Conservation (phyloP, 2,329 filamentous ascomycete genomes). For the Seiridium unicorne region DNA sequence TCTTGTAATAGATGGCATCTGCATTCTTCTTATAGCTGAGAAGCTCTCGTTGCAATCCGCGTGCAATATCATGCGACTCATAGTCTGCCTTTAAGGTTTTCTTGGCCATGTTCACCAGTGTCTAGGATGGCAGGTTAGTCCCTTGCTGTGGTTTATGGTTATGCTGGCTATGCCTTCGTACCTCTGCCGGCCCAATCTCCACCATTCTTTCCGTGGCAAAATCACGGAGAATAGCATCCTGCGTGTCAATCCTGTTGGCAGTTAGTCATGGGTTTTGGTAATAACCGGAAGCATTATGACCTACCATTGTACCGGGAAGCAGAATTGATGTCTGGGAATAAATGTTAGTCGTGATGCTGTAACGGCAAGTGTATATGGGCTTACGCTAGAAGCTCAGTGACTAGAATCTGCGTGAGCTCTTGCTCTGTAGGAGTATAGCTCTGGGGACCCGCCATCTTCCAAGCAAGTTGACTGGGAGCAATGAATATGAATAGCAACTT, state of each 20-base stretch:
- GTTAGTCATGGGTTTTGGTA: neutral
- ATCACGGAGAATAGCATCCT: slow-evolving; percentile 28
- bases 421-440: slow-evolving; percentile 8
- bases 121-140: slow-evolving; percentile 10
- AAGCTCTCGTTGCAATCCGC: slow-evolving; percentile 20
- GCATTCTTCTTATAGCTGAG: slow-evolving; percentile 18
- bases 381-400: slow-evolving; percentile 28
- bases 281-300: neutral
- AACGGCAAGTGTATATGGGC: neutral
- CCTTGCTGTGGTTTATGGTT: no score
- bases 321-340: slow-evolving; percentile 7
- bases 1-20: slow-evolving; percentile 22
- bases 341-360: neutral
- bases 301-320: slow-evolving; percentile 12
- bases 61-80: slow-evolving; percentile 17
- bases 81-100: slow-evolving; percentile 26
- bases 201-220: slow-evolving; percentile 28
- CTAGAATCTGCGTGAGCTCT: slow-evolving; percentile 11
- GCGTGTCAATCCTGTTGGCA: slow-evolving; percentile 33
- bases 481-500: neutral
- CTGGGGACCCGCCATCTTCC: neutral
- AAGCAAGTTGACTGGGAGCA: neutral
- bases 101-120: slow-evolving; percentile 34
- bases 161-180: neutral
- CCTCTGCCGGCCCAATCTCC: slow-evolving; percentile 35